Evolutionary conservation across 352 stramenopile genomes (phyloP).

Genomic region (Phytophthora colocasiae): DNA sequence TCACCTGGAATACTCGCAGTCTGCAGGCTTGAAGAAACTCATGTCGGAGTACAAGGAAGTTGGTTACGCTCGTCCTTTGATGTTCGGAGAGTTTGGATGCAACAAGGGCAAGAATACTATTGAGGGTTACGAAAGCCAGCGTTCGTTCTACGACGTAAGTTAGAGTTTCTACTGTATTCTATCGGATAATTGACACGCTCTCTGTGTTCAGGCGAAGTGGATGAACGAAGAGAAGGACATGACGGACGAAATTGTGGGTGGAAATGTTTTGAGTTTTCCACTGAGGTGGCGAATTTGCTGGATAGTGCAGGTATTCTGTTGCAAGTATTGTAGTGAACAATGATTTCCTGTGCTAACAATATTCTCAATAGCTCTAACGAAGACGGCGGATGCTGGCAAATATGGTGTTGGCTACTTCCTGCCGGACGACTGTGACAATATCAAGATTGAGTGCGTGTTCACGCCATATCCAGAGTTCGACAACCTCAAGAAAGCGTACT

Average conservation of each 20-base stretch:
- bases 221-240: slow-evolving; percentile 70
- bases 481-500: slow-evolving; percentile 79
- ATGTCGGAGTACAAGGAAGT: slow-evolving; percentile 64
- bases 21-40: slow-evolving; percentile 58
- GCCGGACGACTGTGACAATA: slow-evolving; percentile 73
- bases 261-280: slow-evolving; percentile 81
- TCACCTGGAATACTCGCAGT: slow-evolving; percentile 63
- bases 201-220: slow-evolving; percentile 63
- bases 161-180: slow-evolving; percentile 8
- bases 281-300: slow-evolving; percentile 64
- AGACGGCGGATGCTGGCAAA: slow-evolving; percentile 60
- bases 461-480: slow-evolving; percentile 76
- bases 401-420: slow-evolving; percentile 81
- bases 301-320: slow-evolving; percentile 28
- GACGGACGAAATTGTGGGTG: slow-evolving; percentile 59
- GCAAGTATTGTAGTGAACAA: no score
- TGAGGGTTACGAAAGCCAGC: slow-evolving; percentile 66
- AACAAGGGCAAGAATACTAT: slow-evolving; percentile 68
- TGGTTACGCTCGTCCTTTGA: slow-evolving; percentile 60
- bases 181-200: neutral
- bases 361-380: slow-evolving; percentile 41
- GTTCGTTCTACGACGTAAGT: slow-evolving; percentile 64
- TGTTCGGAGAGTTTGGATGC: slow-evolving; percentile 86
- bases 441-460: slow-evolving; percentile 59
- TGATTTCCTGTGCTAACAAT: no score